A percentile compares a stretch with the other conserved stretches of the same genome.
phyloP scores from a whole-genome alignment of 208 protist genomes.

The Strigomonas galati region DNA sequence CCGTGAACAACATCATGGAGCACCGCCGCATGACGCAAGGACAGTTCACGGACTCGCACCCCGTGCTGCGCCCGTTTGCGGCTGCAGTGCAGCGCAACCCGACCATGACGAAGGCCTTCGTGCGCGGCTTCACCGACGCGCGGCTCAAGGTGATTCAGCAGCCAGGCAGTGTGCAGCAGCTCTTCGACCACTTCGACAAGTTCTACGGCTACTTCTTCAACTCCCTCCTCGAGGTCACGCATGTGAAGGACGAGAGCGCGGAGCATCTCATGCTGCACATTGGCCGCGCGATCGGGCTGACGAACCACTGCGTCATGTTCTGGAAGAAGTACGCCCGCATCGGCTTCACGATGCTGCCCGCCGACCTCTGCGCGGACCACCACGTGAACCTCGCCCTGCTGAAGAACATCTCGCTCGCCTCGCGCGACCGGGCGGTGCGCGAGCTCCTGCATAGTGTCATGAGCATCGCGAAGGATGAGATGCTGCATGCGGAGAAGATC shows the following conservation, averaged over 20 bases:
- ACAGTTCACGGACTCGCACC: slow-evolving; percentile 87
- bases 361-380: slow-evolving; percentile 85
- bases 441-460: slow-evolving; percentile 80
- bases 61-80: slow-evolving; percentile 79
- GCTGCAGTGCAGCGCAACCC: slow-evolving; percentile 60
- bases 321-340: slow-evolving; percentile 90
- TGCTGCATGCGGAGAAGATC: slow-evolving; percentile 77
- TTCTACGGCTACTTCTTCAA: slow-evolving; percentile 92
- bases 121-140: slow-evolving; percentile 85
- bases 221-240: slow-evolving; percentile 72
- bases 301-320: slow-evolving; percentile 88
- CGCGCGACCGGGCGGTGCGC: slow-evolving; percentile 71
- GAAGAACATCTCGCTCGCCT: slow-evolving; percentile 79
- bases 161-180: slow-evolving; percentile 84
- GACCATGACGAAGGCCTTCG: slow-evolving; percentile 84
- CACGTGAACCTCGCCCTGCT: slow-evolving; percentile 84
- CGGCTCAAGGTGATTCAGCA: slow-evolving; percentile 79
- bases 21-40: slow-evolving; percentile 53
- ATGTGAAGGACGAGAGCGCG: slow-evolving; percentile 76
- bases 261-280: slow-evolving; percentile 87
- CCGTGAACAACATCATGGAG: slow-evolving; percentile 63
- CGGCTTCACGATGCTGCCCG: slow-evolving; percentile 86
- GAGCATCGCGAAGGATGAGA: slow-evolving; percentile 82
- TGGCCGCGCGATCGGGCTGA: slow-evolving; percentile 76
- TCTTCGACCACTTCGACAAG: slow-evolving; percentile 90